Conservation (phyloP, 2,329 filamentous ascomycete genomes). For the Sporothrix curviconia region DNA sequence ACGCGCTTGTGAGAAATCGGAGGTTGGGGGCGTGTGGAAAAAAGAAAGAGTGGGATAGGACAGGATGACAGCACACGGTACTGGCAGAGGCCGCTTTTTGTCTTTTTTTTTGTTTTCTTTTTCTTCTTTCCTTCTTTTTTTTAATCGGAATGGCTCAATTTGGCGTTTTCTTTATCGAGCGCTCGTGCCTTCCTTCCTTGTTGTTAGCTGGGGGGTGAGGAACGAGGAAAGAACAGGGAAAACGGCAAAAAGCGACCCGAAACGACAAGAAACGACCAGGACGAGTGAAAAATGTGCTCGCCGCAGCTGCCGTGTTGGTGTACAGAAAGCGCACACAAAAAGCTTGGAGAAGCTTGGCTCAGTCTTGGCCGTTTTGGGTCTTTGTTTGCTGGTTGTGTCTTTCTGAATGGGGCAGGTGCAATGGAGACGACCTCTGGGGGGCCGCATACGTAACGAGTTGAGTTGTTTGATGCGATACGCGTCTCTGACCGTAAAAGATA, state of each 20-base stretch:
- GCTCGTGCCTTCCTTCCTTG: constrained; percentile 1
- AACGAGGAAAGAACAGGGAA: no score
- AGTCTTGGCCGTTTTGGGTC: neutral
- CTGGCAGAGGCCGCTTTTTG: neutral
- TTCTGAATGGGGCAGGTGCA: neutral
- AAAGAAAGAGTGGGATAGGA: neutral
- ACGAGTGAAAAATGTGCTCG: neutral
- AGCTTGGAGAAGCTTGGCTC: neutral
- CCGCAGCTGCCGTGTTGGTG: neutral
- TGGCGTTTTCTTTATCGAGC: no score
- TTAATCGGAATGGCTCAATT: neutral
- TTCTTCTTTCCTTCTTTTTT: no score
- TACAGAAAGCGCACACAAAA: no score
- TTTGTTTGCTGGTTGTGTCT: neutral
- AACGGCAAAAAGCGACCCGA: no score
- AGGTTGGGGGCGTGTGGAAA: neutral
- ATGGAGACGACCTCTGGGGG: neutral
- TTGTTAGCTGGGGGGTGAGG: neutral
- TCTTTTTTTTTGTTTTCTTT: neutral
- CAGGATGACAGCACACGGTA: no score
- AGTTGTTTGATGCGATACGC: no score
- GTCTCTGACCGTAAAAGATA: no score
- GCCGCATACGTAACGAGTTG: neutral
- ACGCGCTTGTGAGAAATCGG: neutral
- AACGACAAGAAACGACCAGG: no score